Percentiles rank a stretch among this genome's conserved stretches.
Evolutionary conservation across 805 yeast species (phyloP).

Genomic region (Candida insectalens): DNA sequence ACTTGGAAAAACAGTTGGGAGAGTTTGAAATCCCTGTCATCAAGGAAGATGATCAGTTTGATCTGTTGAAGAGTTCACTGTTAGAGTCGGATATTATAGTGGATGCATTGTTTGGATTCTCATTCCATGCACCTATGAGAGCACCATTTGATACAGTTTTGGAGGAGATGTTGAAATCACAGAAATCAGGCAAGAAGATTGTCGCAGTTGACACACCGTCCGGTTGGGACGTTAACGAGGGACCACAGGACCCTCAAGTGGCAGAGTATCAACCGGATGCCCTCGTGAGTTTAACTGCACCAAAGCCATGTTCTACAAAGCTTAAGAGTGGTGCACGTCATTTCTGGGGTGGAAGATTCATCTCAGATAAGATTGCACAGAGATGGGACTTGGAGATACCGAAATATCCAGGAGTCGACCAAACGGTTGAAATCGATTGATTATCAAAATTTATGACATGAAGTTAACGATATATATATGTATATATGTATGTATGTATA

Average conservation of each 20-base stretch:
- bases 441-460: neutral
- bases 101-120: conserved; percentile 89
- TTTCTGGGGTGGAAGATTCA: conserved; percentile 87
- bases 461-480: neutral
- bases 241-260: conserved; percentile 42
- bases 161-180: conserved; percentile 26
- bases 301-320: conserved; percentile 70
- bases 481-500: neutral
- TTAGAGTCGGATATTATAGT: conserved; percentile 39
- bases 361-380: conserved; percentile 53
- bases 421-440: conserved; percentile 30
- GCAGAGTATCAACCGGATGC: conserved; percentile 42
- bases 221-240: conserved; percentile 94
- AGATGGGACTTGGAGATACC: conserved; percentile 67
- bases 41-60: conserved; percentile 13
- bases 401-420: conserved; percentile 46
- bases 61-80: conserved; percentile 19
- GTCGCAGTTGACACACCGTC: conserved; percentile 88
- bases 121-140: conserved; percentile 82
- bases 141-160: conserved; percentile 56
- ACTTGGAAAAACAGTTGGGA: conserved; percentile 56
- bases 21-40: conserved; percentile 55
- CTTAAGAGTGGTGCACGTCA: conserved; percentile 41
- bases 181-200: conserved; percentile 37
- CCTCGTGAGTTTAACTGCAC: conserved; percentile 83